These are phyloP conservation scores for Botrytis fragariae DNA, from an alignment of 2,329 filamentous ascomycete species.

Conservation along the genomic window DNA sequence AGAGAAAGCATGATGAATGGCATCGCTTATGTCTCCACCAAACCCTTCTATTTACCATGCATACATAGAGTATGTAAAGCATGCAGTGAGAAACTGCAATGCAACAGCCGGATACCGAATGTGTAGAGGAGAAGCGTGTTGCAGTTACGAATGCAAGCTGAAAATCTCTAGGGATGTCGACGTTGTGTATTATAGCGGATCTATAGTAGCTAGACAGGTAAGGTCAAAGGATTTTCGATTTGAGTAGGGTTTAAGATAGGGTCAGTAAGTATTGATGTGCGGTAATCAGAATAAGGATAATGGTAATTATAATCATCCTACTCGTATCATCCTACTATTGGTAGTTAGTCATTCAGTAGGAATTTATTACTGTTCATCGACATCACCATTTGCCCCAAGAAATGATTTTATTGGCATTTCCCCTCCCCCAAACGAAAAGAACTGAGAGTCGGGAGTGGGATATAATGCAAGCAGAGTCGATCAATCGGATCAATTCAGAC, in stretches of 20 bases:
- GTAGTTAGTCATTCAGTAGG: not conserved
- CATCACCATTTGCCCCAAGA: not conserved
- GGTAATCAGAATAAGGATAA: not conserved
- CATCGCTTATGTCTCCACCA: constrained; percentile 6
- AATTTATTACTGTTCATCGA: not conserved
- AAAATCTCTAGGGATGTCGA: not conserved
- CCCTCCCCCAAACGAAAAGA: not conserved
- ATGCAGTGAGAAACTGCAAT: not conserved
- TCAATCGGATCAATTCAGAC: constrained; percentile 11
- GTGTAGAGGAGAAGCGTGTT: constrained; percentile 2
- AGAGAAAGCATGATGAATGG: not conserved
- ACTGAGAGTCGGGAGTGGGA: not conserved
- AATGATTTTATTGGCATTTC: not conserved
- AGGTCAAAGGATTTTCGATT: not conserved
- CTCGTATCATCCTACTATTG: constrained; percentile 2
- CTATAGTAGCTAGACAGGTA: not conserved
- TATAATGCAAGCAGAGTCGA: not conserved
- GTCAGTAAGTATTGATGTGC: not conserved
- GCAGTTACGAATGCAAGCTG: constrained; percentile 4
- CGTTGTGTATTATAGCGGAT: not conserved
- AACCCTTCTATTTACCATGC: not conserved
- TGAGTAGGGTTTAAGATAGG: not conserved
- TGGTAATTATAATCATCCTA: constrained; percentile 1
- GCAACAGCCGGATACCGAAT: constrained; percentile 9
- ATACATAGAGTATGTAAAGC: not conserved